Percentiles rank a stretch among this genome's conserved stretches.
Conservation (phyloP, 2,329 filamentous ascomycete genomes). For the Emmonsia crescens region DNA sequence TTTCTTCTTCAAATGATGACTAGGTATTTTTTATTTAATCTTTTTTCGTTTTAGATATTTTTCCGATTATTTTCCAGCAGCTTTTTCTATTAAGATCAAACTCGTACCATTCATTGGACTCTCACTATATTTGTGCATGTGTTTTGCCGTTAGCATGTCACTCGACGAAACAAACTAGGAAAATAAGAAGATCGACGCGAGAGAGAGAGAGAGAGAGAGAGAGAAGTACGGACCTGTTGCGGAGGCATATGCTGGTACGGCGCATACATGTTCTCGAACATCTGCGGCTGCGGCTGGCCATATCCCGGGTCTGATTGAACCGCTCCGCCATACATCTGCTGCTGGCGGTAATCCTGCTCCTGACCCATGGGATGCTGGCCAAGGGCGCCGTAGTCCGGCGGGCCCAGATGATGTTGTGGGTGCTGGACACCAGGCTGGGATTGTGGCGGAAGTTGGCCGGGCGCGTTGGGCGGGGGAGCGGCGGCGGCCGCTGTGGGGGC, state of each 20-base stretch:
- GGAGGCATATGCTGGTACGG: constrained; percentile 65
- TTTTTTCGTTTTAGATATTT: background rate
- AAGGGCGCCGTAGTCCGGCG: constrained; percentile 49
- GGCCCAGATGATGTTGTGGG: constrained; percentile 44
- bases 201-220: background rate
- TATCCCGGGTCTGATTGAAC: constrained; percentile 67
- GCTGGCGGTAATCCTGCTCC: constrained; percentile 69
- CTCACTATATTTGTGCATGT: background rate
- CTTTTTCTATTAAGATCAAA: background rate
- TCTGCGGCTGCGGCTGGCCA: constrained; percentile 60
- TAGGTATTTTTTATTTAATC: background rate
- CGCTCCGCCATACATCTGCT: constrained; percentile 72
- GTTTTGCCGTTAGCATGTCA: background rate
- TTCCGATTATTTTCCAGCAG: background rate
- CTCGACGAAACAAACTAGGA: background rate
- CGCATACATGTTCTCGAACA: constrained; percentile 82
- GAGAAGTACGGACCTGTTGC: constrained; percentile 56
- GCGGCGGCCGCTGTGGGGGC: constrained; percentile 6
- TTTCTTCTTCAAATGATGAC: background rate
- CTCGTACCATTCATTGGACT: background rate
- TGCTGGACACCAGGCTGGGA: constrained; percentile 39
- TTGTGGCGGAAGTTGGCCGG: constrained; percentile 23
- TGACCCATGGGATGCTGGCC: constrained; percentile 52
- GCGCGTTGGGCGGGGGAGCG: constrained; percentile 1
- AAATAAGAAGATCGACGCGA: constrained; percentile 1